Evolutionary conservation across 129 eudicot species (phyloP).

Genomic region (Helichrysum umbraculigerum): DNA sequence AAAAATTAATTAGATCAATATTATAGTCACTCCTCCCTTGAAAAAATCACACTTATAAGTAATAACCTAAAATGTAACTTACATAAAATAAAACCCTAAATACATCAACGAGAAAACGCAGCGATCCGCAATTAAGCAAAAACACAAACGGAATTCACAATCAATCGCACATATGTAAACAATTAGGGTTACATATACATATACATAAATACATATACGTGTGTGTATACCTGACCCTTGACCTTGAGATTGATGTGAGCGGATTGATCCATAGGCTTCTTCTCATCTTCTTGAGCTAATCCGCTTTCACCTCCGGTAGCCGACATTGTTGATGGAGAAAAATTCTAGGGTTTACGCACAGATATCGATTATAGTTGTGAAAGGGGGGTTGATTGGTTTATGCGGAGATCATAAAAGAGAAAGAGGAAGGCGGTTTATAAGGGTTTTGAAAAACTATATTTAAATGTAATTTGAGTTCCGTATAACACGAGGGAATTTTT

Average conservation of each 20-base stretch:
- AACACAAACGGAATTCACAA: background rate
- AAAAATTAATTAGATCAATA: too few species aligned
- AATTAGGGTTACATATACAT: background rate
- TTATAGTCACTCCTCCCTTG: too few species aligned
- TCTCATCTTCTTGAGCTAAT: conserved; percentile 45
- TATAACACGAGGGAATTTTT: conserved; percentile 34
- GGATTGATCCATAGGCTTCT: conserved; percentile 54
- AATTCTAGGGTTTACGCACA: conserved; percentile 26
- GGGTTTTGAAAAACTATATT: conserved; percentile 41
- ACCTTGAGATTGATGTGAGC: conserved; percentile 71
- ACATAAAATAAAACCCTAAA: background rate
- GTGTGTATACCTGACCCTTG: conserved; percentile 56
- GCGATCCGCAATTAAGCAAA: background rate
- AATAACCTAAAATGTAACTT: background rate
- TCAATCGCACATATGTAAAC: background rate
- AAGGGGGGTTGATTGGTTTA: background rate
- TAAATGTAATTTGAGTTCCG: conserved; percentile 45
- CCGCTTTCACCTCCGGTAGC: conserved; percentile 35
- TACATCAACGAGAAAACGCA: background rate
- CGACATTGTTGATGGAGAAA: conserved; percentile 26
- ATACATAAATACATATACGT: background rate
- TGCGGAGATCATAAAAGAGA: conserved; percentile 3
- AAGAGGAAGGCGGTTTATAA: conserved; percentile 33
- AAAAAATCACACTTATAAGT: background rate
- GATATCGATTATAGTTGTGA: conserved; percentile 1